phyloP scores from a whole-genome alignment of 2,329 filamentous ascomycete genomes.

The Pseudocercospora eumusae region DNA sequence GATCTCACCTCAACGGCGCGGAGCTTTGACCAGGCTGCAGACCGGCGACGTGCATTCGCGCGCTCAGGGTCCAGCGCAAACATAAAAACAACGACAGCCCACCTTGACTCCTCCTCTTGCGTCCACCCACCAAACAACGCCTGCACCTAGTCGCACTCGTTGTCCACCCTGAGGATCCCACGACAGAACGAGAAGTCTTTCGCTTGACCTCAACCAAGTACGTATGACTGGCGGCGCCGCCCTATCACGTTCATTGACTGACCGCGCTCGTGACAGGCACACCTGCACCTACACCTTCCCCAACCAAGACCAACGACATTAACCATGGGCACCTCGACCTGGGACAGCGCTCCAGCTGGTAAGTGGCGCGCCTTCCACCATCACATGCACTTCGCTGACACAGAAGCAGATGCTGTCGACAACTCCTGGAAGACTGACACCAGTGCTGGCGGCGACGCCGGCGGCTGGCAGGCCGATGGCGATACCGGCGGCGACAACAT shows the following conservation, averaged over 20 bases:
- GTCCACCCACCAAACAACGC: conserved; percentile 3
- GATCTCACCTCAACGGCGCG: conserved; percentile 3
- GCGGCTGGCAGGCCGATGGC: conserved; percentile 21
- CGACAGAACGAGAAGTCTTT: not conserved
- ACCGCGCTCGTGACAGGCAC: conserved; percentile 1
- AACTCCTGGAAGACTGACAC: conserved; percentile 30
- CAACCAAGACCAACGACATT: conserved; percentile 1
- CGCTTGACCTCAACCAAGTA: not conserved
- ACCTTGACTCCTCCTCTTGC: not conserved
- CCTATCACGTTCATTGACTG: not conserved
- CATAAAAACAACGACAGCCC: conserved; percentile 10
- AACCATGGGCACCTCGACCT: conserved; percentile 29
- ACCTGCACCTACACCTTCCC: not conserved
- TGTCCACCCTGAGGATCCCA: not conserved
- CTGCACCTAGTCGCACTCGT: not conserved
- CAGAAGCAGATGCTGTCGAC: conserved; percentile 17
- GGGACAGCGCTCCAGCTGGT: conserved; percentile 31
- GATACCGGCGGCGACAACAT: conserved; percentile 6
- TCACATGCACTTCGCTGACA: conserved; percentile 14
- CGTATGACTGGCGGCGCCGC: conserved; percentile 4
- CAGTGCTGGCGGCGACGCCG: conserved; percentile 15
- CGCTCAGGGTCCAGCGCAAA: conserved; percentile 10
- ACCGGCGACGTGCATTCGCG: conserved; percentile 11
- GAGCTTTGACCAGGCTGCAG: conserved; percentile 13
- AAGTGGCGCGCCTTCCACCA: conserved; percentile 8